Evolutionary conservation across 2,329 filamentous ascomycete genomes (phyloP), one percentile per base, ranked within the genome.

Genomic region (Cercospora sp.): DNA sequence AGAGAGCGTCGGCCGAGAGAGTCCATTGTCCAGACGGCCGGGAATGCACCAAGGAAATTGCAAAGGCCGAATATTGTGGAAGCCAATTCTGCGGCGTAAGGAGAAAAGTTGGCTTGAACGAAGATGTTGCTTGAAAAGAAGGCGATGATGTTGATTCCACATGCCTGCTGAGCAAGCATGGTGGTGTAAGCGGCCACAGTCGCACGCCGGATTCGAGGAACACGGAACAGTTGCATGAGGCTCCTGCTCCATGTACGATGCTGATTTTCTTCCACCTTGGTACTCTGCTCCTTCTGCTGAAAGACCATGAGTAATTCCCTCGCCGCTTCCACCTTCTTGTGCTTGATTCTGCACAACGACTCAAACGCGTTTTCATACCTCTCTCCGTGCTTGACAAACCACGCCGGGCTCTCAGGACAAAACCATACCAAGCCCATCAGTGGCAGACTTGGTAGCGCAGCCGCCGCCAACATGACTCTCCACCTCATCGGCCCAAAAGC

Each of bases 131-230:
- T 76, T 9, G 72, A 75, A 71, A 79, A 80, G 75, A 78, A 80
- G 1, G 76, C 75, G 34, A 79, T 78, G 66, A 78, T 74, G 73
- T 69, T 65, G 49, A 57, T 65, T 2, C 69, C 71, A 74, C 75
- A 76, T 63, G 77, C 73, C 61, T 77, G 75, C 70, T 76, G 74
- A 3, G 74, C 74, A 59, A 78, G 58, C 74, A 77, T 83, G 21
- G 75, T 69, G 24, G 69, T 75, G 30, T 71, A 76, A 43, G 75
- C 72, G 13, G 72, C 75, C 34, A 75, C 71, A 58, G 74, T 77
- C 1, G 83, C 82, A 26, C 83, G 80, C 9, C 83, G 76, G 26
- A 84, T 79, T 2, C 83, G 78, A 3, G 83, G 82, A 1, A 85
- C 79, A 1, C 79, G 77, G 37, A 7, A 43, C 6, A 43, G 37